These are phyloP conservation scores for Exophiala aquamarina DNA, from an alignment of 2,329 filamentous ascomycete species.

Conservation along the genomic window DNA sequence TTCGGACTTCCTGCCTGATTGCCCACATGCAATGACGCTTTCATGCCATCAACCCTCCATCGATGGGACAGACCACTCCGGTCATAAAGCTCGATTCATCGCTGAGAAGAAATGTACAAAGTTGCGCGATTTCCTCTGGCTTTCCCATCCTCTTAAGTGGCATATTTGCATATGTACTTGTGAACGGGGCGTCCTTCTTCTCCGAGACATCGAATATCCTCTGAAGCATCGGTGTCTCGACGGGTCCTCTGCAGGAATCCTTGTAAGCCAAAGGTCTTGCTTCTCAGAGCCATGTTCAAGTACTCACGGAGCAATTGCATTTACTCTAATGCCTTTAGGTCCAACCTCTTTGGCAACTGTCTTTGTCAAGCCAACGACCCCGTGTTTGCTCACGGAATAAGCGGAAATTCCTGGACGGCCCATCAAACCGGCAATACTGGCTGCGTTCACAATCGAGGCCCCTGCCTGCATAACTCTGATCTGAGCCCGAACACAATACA, in stretches of 20 bases:
- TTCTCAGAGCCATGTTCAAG: background rate
- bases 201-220: background rate
- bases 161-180: background rate
- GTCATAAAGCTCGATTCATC: slow-evolving; percentile 48
- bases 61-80: slow-evolving; percentile 44
- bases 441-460: slow-evolving; percentile 42
- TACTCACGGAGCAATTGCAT: slow-evolving; percentile 32
- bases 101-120: slow-evolving; percentile 50
- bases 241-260: slow-evolving; percentile 1
- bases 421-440: slow-evolving; percentile 38
- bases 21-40: too few species aligned
- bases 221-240: slow-evolving; percentile 6
- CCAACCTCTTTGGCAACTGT: slow-evolving; percentile 36
- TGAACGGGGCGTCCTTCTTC: background rate
- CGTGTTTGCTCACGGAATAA: slow-evolving; percentile 45
- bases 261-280: too few species aligned
- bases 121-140: slow-evolving; percentile 38
- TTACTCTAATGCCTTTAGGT: slow-evolving; percentile 35
- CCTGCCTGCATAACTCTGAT: slow-evolving; percentile 41
- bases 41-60: slow-evolving; percentile 39
- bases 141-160: slow-evolving; percentile 5
- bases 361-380: slow-evolving; percentile 45
- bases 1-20: too few species aligned
- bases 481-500: slow-evolving; percentile 41
- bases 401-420: slow-evolving; percentile 38